Evolutionary conservation across 495 filamentous ascomycete species (phyloP).

Genomic region (Neurospora discreta): DNA sequence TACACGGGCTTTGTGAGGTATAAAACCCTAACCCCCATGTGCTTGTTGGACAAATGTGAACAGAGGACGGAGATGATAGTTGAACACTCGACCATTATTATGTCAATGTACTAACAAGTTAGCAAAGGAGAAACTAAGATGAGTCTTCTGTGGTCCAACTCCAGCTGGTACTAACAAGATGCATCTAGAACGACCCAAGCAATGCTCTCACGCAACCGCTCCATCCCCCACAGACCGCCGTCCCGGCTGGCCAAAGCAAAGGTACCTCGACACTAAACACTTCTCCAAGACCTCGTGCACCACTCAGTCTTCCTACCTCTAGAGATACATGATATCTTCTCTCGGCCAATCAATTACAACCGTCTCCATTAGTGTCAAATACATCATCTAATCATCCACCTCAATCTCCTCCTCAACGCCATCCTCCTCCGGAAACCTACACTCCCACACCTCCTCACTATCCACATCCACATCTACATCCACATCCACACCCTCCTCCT

Average conservation of each 20-base stretch:
- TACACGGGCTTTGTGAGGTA: neutral
- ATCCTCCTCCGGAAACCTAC: neutral
- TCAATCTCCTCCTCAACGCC: neutral
- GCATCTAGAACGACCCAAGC: neutral
- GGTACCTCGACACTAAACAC: too few species aligned
- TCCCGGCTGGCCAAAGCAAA: neutral
- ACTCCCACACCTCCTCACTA: neutral
- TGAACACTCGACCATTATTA: neutral
- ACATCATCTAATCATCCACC: too few species aligned
- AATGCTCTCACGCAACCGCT: neutral
- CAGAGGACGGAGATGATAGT: neutral
- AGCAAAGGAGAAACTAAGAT: neutral
- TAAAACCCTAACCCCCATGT: neutral
- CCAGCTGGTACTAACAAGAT: neutral
- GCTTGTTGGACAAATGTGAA: neutral
- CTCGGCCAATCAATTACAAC: too few species aligned
- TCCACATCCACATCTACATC: neutral
- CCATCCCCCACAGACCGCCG: neutral
- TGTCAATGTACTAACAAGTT: neutral
- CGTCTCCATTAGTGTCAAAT: too few species aligned
- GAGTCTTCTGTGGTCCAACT: rapidly evolving
- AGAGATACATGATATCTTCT: too few species aligned
- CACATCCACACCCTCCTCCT: neutral
- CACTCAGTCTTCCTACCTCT: neutral
- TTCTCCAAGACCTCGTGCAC: neutral